phyloP scores from a whole-genome alignment of 805 yeast species.

The Wickerhamiella siamensis region DNA sequence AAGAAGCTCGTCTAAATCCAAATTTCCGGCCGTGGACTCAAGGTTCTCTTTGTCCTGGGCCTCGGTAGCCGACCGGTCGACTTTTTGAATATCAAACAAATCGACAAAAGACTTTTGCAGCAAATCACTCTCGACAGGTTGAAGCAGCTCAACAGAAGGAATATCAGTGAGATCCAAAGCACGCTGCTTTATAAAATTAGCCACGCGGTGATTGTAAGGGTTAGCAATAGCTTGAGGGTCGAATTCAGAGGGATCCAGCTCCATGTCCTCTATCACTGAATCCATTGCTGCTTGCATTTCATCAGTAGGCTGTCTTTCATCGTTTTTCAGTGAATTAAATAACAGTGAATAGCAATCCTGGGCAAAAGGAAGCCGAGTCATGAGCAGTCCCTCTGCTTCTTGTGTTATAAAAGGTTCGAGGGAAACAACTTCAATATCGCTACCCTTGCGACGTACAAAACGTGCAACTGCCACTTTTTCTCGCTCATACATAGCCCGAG shows the following conservation, averaged over 20 bases:
- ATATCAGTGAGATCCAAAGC: not conserved
- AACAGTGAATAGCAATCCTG: conserved; percentile 10
- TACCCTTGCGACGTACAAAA: conserved; percentile 5
- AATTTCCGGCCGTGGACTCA: not conserved
- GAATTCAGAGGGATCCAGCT: not conserved
- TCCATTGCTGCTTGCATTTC: conserved; percentile 10
- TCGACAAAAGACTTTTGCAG: not conserved
- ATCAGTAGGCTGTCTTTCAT: conserved; percentile 2
- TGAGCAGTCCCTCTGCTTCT: conserved; percentile 2
- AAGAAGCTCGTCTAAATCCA: not conserved
- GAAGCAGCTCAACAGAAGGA: not conserved
- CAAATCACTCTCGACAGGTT: not conserved
- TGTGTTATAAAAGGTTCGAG: conserved; percentile 10
- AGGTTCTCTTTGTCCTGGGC: not conserved
- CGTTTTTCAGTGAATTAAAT: conserved; percentile 1
- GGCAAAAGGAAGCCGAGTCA: conserved; percentile 13
- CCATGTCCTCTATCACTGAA: conserved; percentile 10
- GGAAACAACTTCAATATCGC: conserved; percentile 9
- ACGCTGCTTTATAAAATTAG: conserved; percentile 1
- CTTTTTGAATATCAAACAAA: conserved; percentile 4
- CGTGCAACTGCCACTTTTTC: conserved; percentile 15
- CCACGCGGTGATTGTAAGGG: conserved; percentile 3
- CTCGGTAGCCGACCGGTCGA: not conserved
- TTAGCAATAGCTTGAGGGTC: conserved; percentile 2
- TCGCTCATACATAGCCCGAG: conserved; percentile 5